phyloP scores from a whole-genome alignment of 805 yeast genomes.

The Huiozyma naganishii region DNA sequence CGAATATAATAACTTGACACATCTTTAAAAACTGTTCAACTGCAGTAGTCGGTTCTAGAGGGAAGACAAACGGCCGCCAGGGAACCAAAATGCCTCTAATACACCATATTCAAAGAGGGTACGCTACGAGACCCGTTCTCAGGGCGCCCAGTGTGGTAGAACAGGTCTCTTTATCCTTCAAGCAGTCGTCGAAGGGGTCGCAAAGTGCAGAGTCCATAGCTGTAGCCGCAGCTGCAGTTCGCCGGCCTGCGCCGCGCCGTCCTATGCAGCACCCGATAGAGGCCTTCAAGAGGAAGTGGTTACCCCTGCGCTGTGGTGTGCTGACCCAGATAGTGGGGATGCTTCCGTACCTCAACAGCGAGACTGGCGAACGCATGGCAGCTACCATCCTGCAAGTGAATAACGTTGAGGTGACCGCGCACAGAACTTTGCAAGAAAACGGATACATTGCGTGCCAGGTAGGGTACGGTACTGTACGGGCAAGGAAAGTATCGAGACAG shows the following conservation, averaged over 20 bases:
- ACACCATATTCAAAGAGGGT: not conserved
- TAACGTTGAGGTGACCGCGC: conserved; percentile 73
- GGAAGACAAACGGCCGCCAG: no score
- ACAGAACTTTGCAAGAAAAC: conserved; percentile 57
- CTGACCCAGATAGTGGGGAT: conserved; percentile 81
- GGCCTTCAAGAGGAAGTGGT: conserved; percentile 33
- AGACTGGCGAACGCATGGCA: conserved; percentile 57
- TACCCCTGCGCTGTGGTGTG: conserved; percentile 73
- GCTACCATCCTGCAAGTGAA: conserved; percentile 85
- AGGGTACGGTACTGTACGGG: conserved; percentile 66
- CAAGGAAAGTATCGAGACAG: conserved; percentile 50
- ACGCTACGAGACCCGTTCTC: not conserved
- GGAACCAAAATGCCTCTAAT: no score
- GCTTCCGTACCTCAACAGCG: conserved; percentile 68
- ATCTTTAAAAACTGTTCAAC: no score
- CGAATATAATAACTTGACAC: no score
- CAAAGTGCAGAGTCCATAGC: no score
- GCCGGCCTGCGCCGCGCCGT: not conserved
- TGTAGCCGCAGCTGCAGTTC: not conserved
- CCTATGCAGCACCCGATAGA: not conserved
- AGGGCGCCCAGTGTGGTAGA: not conserved
- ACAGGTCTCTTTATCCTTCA: no score
- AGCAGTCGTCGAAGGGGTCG: no score
- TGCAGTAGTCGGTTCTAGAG: no score
- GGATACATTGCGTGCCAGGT: conserved; percentile 82